Percentiles rank a stretch among this genome's conserved stretches.
These are phyloP conservation scores for Trametes villosa DNA, from an alignment of 768 basidiomycete species.

Conservation along the genomic window DNA sequence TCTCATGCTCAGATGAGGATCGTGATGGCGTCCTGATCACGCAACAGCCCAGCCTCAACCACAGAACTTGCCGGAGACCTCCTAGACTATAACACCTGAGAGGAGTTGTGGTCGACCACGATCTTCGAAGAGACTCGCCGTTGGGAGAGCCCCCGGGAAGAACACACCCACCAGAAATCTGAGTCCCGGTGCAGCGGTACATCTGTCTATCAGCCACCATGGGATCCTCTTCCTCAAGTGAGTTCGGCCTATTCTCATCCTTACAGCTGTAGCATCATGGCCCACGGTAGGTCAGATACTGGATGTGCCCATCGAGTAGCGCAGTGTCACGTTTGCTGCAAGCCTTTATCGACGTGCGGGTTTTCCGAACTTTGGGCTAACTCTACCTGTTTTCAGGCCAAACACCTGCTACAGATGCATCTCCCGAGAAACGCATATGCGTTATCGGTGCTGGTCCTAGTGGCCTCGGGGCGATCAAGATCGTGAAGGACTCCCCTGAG, in stretches of 20 bases:
- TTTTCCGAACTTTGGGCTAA: not conserved
- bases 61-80: not conserved
- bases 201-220: not conserved
- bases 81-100: too few relatives aligned
- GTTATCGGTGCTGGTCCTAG: slow-evolving; percentile 79
- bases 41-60: slow-evolving; percentile 4
- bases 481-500: slow-evolving; percentile 61
- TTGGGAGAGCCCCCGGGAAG: too few relatives aligned
- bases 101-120: too few relatives aligned
- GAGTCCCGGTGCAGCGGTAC: too few relatives aligned
- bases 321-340: too few relatives aligned
- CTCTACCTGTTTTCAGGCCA: not conserved
- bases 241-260: not conserved
- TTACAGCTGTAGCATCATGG: not conserved
- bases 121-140: too few relatives aligned
- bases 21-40: slow-evolving; percentile 21
- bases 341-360: too few relatives aligned
- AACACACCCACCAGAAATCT: too few relatives aligned
- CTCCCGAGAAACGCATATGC: slow-evolving; percentile 48
- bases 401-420: too few relatives aligned
- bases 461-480: slow-evolving; percentile 72
- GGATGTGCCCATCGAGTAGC: too few relatives aligned
- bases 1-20: not conserved
- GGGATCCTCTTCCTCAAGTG: slow-evolving; percentile 18
- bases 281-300: not conserved